Base-by-base conservation (phyloP, 139 green algal species). In the Tetradesmus lagerheimii region DNA sequence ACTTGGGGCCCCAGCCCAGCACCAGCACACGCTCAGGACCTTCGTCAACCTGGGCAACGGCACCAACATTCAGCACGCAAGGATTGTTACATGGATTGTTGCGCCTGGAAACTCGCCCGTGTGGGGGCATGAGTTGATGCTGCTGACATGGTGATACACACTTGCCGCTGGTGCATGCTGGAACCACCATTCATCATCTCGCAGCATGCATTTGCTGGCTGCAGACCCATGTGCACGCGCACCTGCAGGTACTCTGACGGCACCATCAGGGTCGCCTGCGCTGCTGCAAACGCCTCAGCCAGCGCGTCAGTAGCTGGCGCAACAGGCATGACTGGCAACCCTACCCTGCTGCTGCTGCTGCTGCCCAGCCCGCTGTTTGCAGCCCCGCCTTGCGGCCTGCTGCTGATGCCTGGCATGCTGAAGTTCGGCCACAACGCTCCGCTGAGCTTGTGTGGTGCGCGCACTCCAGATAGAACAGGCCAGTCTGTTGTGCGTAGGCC, bases 1-100 rank as follows among this genome's bases (percentile, higher is more conserved):
- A 76, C 0, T 85, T 83, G 57, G 92, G 83, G n/a, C 89, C 89
- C 95, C 95, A 97, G 34, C 95, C 94, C 34, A 90, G 91, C 38
- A 97, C 91, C 8, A 96, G 89, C 88, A 97, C 85, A 18, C 81
- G 53, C 90, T 94, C 78, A 29, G 91, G 86, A 0, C 25, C 25
- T 14, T 90, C 81, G 39, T 92, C 89, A 45, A 91, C 87, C 87
- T 91, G 85, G 15, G 35, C 9, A 43, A 6, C 20, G 20, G 23
- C 8, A 62, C 47, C 47, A 62, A 14, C 47, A 62, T 2, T 20
- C 47, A 62, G 47, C 47, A 62, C 47, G n/a, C n/a, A n/a, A n/a
- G n/a, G n/a, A n/a, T n/a, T n/a, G n/a, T n/a, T n/a, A n/a, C n/a
- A n/a, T n/a, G n/a, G n/a, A n/a, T n/a, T n/a, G n/a, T n/a, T n/a